Percentiles rank a stretch among this genome's conserved stretches.
phyloP scores from a whole-genome alignment of 352 stramenopile species.

The Globisporangium mamillatum region DNA sequence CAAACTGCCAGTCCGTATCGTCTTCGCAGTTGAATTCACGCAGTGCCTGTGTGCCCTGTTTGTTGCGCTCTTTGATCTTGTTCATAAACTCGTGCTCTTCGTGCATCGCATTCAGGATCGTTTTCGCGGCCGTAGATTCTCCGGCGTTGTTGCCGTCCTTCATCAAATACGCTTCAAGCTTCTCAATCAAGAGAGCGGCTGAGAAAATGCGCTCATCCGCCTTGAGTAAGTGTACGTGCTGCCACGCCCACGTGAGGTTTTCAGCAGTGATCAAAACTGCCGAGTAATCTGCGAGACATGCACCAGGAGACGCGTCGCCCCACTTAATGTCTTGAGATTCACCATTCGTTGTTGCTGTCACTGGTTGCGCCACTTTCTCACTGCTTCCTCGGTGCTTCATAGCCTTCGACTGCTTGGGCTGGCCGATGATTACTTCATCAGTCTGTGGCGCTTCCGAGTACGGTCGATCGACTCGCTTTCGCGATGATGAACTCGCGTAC shows the following conservation, averaged over 20 bases:
- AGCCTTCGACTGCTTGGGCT: background rate
- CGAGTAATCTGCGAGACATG: constrained; percentile 55
- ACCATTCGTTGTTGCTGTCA: background rate
- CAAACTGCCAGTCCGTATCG: constrained; percentile 71
- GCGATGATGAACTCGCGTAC: constrained; percentile 24
- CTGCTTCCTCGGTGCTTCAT: background rate
- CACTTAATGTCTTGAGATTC: constrained; percentile 16
- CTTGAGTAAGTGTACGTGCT: constrained; percentile 68
- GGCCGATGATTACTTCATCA: background rate
- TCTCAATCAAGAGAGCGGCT: constrained; percentile 56
- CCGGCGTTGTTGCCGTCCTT: constrained; percentile 17
- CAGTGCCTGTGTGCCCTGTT: constrained; percentile 45
- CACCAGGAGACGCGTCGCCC: constrained; percentile 9
- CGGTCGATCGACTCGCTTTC: constrained; percentile 14
- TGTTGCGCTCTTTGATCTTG: constrained; percentile 51
- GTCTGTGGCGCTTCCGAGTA: background rate
- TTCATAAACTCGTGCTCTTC: constrained; percentile 44
- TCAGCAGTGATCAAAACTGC: constrained; percentile 34
- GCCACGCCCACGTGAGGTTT: constrained; percentile 73
- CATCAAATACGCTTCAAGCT: constrained; percentile 58
- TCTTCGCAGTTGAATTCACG: constrained; percentile 72
- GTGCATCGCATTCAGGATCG: constrained; percentile 46
- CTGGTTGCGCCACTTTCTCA: background rate
- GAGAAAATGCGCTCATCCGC: constrained; percentile 74
- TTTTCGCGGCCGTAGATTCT: constrained; percentile 17